Base-by-base conservation (phyloP, 2,329 filamentous ascomycete species). In the Ciborinia camelliae region DNA sequence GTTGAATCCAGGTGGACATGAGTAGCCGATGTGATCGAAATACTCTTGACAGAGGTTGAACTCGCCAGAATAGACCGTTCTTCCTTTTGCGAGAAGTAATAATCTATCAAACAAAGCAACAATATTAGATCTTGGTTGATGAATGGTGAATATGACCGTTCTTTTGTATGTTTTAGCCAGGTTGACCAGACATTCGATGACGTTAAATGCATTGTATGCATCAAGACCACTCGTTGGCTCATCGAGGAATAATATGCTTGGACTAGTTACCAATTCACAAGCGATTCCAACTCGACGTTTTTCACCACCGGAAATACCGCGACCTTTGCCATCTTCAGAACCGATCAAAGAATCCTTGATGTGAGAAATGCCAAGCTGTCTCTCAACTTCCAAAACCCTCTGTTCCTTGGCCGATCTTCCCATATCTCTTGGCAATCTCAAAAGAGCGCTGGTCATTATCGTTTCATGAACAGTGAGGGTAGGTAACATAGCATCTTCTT, bases 381-480 rank as follows among this genome's bases (percentile, higher is more conserved):
- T 92, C 79, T 98, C 95, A 4, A 99, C 93, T 72, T 99, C 95
- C 66, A 90, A 85, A 0, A 96, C 95, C 68, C 90, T 85, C 74
- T 97, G 92, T 73, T 97, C 90, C 76, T 99, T 99, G n/a, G 90
- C 87, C 0, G 85, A 80, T 63, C 86, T 85, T 68, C 89, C 90
- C 95, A 99, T 99, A 71, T 96, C 90, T 61, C 88, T 88, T 4
- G 95, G 95, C n/a, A 99, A 83, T 71, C 96, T 88, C 57, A 99
- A 85, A 23, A 98, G 81, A 32, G 95, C 95, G 73, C 94, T 98
- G 71, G 91, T 97, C 68, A 97, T 81, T 67, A 99, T 99, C 0
- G 95, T 99, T 78, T 99, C 95, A 76, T 99, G 95, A 10, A 99
- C 95, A 0, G 95, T 99, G 70, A 99, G 81, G 0, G 95, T 99